A percentile compares a stretch with the other conserved stretches of the same genome.
These are phyloP conservation scores for Avena atlantica DNA, from an alignment of 176 grass and related monocot genomes.

Conservation along the genomic window DNA sequence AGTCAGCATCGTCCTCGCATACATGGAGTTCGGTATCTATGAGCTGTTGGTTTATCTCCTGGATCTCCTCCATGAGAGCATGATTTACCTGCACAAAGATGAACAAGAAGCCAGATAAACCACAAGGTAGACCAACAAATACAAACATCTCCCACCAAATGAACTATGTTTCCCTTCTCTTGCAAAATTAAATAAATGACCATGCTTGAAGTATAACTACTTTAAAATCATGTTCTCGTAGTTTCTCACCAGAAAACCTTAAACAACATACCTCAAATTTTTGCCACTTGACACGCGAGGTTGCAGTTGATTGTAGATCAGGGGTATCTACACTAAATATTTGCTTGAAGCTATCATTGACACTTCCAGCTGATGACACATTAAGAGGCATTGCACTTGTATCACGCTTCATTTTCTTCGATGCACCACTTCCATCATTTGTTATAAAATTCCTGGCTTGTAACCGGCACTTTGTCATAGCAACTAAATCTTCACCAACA, in stretches of 20 bases:
- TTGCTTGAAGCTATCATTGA: conserved; percentile 80
- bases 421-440: conserved; percentile 77
- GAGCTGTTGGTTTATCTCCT: conserved; percentile 84
- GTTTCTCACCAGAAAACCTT: conserved; percentile 22
- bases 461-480: conserved; percentile 96
- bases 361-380: conserved; percentile 72
- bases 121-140: conserved; percentile 23
- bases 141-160: conserved; percentile 5
- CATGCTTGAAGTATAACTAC: not conserved
- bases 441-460: conserved; percentile 95
- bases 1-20: conserved; percentile 72
- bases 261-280: conserved; percentile 73
- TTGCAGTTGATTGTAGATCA: conserved; percentile 93
- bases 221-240: conserved; percentile 9
- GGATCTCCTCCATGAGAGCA: conserved; percentile 81
- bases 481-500: conserved; percentile 94
- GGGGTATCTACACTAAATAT: conserved; percentile 54
- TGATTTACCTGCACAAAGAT: conserved; percentile 69
- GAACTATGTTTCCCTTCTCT: conserved; percentile 1
- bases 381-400: conserved; percentile 97
- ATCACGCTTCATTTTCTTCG: conserved; percentile 99
- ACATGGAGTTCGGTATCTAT: conserved; percentile 89
- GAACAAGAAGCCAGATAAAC: conserved; percentile 26
- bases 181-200: not conserved
- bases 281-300: conserved; percentile 67